A percentile compares a stretch with the other conserved stretches of the same genome.
Evolutionary conservation across 208 protist genomes (phyloP).

Genomic region (Trypanosoma vivax): DNA sequence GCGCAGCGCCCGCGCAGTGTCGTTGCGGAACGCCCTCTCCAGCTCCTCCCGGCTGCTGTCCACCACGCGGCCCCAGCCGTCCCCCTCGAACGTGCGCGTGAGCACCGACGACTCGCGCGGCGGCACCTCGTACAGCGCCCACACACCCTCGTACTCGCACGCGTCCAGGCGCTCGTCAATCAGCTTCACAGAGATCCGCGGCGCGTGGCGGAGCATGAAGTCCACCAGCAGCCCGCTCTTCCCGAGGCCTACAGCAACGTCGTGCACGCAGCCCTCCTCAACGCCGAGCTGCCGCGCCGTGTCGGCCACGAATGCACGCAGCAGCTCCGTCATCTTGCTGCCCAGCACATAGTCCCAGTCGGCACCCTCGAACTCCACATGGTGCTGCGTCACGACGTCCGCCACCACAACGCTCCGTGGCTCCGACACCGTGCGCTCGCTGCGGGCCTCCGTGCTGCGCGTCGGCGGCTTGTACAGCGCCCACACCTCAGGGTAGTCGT

Average conservation of each 20-base stretch:
- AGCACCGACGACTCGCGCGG: constrained; percentile 10
- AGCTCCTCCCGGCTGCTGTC: constrained; percentile 3
- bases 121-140: constrained; percentile 41
- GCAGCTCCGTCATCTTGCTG: background rate
- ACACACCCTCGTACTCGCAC: constrained; percentile 31
- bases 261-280: background rate
- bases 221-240: background rate
- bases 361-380: background rate
- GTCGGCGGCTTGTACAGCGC: background rate
- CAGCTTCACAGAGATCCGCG: background rate
- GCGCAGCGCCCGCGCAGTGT: background rate
- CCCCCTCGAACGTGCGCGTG: constrained; percentile 7
- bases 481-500: background rate
- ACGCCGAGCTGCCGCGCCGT: background rate
- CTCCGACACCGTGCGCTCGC: background rate
- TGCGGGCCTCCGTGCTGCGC: background rate
- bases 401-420: no score
- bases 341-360: background rate
- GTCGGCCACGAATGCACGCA: background rate
- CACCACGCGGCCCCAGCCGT: constrained; percentile 15
- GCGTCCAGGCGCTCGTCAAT: constrained; percentile 7
- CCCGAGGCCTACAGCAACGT: background rate
- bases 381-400: background rate
- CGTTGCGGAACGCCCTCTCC: constrained; percentile 6
- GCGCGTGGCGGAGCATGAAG: background rate